These are phyloP conservation scores for Tolypocladium paradoxum DNA, from an alignment of 2,329 filamentous ascomycete species.

Conservation along the genomic window DNA sequence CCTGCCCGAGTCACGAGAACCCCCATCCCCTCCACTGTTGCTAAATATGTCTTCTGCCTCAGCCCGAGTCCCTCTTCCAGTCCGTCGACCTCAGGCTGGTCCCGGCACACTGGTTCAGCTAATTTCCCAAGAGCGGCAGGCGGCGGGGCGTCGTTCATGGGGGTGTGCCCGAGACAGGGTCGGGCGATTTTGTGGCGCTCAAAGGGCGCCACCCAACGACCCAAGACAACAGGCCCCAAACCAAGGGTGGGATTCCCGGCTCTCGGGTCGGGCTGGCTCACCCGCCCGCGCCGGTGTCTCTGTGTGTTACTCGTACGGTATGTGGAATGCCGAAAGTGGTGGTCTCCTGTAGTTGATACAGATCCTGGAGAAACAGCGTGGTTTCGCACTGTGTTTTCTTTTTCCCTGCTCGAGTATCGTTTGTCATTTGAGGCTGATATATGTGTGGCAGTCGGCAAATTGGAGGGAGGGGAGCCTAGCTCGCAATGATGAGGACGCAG, in stretches of 20 bases:
- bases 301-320: neutral
- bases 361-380: neutral
- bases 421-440: neutral
- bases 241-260: slow-evolving; percentile 3
- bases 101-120: slow-evolving; percentile 10
- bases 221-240: neutral
- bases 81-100: neutral
- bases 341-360: neutral
- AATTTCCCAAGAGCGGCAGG: slow-evolving; percentile 3
- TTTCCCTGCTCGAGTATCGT: neutral
- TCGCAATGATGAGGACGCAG: neutral
- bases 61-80: neutral
- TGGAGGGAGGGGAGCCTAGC: neutral
- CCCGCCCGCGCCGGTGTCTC: neutral
- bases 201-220: neutral
- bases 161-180: neutral
- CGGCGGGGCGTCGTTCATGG: slow-evolving; percentile 1
- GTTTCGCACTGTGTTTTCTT: neutral
- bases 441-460: neutral
- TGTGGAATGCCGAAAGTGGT: neutral
- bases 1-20: neutral
- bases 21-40: neutral
- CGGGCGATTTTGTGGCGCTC: neutral
- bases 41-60: neutral
- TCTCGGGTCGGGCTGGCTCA: slow-evolving; percentile 2